Conservation (phyloP, 1,284 basidiomycete species). For the Trametes versicolor region DNA sequence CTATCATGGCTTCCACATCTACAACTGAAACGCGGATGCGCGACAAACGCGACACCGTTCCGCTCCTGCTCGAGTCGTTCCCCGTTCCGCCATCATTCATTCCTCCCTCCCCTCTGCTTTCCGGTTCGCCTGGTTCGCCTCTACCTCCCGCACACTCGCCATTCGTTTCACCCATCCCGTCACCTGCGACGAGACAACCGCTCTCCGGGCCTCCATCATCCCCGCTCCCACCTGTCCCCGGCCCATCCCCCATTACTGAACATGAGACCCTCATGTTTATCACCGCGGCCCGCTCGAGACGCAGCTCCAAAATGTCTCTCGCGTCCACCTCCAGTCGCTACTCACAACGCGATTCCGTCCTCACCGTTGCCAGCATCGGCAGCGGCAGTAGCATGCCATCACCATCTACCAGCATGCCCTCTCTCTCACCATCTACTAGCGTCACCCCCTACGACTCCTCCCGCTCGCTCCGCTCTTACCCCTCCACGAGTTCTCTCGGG, state of each 20-base stretch:
- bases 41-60: conserved; percentile 44
- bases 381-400: conserved; percentile 36
- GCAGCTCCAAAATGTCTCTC: conserved; percentile 46
- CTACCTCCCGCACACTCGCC: conserved; percentile 27
- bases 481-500: conserved; percentile 43
- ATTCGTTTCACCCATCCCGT: conserved; percentile 25
- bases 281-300: conserved; percentile 47
- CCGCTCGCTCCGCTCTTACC: conserved; percentile 43
- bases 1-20: conserved; percentile 37
- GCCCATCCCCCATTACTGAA: conserved; percentile 57
- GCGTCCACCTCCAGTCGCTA: conserved; percentile 42
- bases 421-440: conserved; percentile 33
- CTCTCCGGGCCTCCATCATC: conserved; percentile 55
- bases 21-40: conserved; percentile 35
- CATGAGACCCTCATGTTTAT: conserved; percentile 56
- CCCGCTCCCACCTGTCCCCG: conserved; percentile 62
- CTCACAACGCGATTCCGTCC: conserved; percentile 44
- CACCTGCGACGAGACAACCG: conserved; percentile 48
- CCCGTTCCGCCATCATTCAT: conserved; percentile 62
- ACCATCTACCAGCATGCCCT: conserved; percentile 31
- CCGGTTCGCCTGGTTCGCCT: conserved; percentile 23
- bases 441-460: conserved; percentile 38
- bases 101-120: conserved; percentile 48
- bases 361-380: conserved; percentile 38
- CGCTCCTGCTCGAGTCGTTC: conserved; percentile 58